These are phyloP conservation scores for Tricholoma furcatifolium DNA, from an alignment of 768 basidiomycete genomes.

Conservation along the genomic window DNA sequence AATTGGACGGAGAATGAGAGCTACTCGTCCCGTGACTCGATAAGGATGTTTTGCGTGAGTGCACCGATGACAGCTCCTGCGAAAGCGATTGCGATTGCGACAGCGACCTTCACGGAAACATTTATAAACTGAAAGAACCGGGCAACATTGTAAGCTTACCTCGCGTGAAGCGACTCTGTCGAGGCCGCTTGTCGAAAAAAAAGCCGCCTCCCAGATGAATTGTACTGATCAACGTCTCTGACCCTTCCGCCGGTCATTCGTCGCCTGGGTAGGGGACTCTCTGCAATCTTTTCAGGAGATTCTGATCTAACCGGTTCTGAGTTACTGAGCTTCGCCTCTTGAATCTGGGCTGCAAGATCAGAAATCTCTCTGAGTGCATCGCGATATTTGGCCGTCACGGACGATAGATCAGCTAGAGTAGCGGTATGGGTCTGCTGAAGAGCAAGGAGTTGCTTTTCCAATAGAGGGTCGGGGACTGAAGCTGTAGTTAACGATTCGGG, in stretches of 20 bases:
- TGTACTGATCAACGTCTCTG: conserved; percentile 50
- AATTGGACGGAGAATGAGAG: conserved; percentile 58
- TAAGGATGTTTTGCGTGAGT: conserved; percentile 79
- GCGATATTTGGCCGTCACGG: conserved; percentile 78
- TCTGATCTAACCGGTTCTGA: conserved; percentile 33
- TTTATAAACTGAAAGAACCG: conserved; percentile 8
- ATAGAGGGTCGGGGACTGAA: conserved; percentile 33
- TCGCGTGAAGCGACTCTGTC: conserved; percentile 84
- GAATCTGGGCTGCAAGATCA: conserved; percentile 88
- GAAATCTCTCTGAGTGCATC: conserved; percentile 90
- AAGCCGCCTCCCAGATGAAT: conserved; percentile 60
- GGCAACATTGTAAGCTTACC: conserved; percentile 40
- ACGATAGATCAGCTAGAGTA: conserved; percentile 76
- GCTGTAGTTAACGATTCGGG: conserved; percentile 26
- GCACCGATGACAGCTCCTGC: conserved; percentile 92
- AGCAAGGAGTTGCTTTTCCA: conserved; percentile 63
- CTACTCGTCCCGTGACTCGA: conserved; percentile 76
- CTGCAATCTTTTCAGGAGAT: conserved; percentile 44
- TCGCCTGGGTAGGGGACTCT: conserved; percentile 44
- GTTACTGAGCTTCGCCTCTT: conserved; percentile 76
- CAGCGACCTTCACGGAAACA: conserved; percentile 60
- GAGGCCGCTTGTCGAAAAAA: conserved; percentile 90
- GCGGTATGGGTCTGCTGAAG: conserved; percentile 84
- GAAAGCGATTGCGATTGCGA: conserved; percentile 95
- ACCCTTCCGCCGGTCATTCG: conserved; percentile 50